Evolutionary conservation across 2,329 filamentous ascomycete genomes (phyloP).

Genomic region (Claviceps fusiformis): DNA sequence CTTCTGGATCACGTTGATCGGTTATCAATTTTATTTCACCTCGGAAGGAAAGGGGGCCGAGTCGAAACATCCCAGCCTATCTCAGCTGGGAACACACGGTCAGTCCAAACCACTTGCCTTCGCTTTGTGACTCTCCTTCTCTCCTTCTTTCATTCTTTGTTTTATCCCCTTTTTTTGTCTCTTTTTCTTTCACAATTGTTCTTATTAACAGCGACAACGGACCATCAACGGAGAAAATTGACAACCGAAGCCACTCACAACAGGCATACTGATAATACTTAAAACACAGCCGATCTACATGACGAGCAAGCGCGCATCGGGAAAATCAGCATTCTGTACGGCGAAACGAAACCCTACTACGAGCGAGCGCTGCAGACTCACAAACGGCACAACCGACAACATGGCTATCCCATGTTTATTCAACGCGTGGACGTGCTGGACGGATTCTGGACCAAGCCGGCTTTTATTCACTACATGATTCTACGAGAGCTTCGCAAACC

Average conservation of each 20-base stretch:
- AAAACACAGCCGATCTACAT: not conserved
- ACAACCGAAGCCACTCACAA: not conserved
- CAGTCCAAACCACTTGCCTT: not conserved
- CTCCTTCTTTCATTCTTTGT: no score
- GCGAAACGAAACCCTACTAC: constrained; percentile 1
- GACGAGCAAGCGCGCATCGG: constrained; percentile 5
- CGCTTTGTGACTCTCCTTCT: not conserved
- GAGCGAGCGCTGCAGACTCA: constrained; percentile 20
- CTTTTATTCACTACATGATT: constrained; percentile 22
- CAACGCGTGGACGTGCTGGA: constrained; percentile 17
- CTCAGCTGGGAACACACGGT: constrained; percentile 2
- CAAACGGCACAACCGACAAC: constrained; percentile 19
- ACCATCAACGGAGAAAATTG: not conserved
- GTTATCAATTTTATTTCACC: not conserved
- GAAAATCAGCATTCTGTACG: constrained; percentile 6
- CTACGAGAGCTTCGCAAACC: constrained; percentile 26
- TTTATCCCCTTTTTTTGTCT: not conserved
- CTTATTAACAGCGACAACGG: no score
- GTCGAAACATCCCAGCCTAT: not conserved
- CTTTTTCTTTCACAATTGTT: not conserved
- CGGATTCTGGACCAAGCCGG: constrained; percentile 25
- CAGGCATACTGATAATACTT: not conserved
- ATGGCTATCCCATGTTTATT: constrained; percentile 21
- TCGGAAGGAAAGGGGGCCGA: not conserved
- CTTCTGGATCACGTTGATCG: not conserved